Evolutionary conservation across 2,329 filamentous ascomycete genomes (phyloP), one percentile per base, ranked within the genome.

Genomic region (Capronia americana): DNA sequence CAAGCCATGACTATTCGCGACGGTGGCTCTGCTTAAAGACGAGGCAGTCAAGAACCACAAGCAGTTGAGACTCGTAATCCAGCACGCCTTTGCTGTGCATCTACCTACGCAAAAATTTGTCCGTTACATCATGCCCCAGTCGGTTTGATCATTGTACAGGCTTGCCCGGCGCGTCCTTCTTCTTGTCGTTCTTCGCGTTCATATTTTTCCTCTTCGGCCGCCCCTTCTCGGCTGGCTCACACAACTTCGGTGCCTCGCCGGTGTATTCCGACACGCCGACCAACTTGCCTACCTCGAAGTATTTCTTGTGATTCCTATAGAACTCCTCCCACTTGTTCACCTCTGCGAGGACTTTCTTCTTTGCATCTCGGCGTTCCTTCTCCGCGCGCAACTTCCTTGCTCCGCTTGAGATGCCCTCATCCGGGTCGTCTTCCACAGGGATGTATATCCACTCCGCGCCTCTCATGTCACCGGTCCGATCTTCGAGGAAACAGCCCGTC

Each of bases 401-500:
- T n/a, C 73, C 76, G 41, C 73, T 74, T 5, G 73, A 77, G 70
- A 81, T 66, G 23, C 73, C 75, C 50, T 74, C 76, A 12, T 82
- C 83, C 20, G 85, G 80, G 41, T 93, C 90, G 34, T 93, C 90
- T 28, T 90, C 84, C 8, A 94, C 76, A 0, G 87, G 86, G 1
- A 89, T 77, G 79, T 88, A 98, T 86, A 96, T 95, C 69, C 89
- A 86, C 80, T 98, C 95, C 4, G 92, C 90, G 54, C 95, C 95
- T 68, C 91, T 87, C 77, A 97, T 81, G 80, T 99, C 95, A 3
- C 91, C 85, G 1, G 89, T 95, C 34, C 89, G 83, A 82, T 99
- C 95, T 70, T 92, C 90, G 46, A 87, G 82, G 81, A 99, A 99
- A 79, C 95, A 99, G 20, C 92, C 92, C 1, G 95, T 98, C 10